Evolutionary conservation across 139 green algal genomes (phyloP), one percentile per base, ranked within the genome.

Genomic region (Chlorella sp.): DNA sequence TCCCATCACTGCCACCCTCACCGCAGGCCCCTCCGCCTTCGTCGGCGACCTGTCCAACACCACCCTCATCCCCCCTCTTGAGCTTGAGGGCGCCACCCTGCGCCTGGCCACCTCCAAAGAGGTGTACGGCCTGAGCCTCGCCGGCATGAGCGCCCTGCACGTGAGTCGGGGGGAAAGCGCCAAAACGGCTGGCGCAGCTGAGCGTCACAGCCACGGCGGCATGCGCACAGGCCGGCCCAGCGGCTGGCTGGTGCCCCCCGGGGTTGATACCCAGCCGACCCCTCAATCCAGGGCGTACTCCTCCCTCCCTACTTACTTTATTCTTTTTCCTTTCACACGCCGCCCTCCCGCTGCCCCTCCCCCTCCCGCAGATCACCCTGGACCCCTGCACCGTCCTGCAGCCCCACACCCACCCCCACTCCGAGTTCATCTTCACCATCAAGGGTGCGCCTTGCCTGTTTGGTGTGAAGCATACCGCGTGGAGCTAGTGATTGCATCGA

Each of bases 341-440:
- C 17, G 22, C n/a, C 30, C 26, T 26, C 1, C 41, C 41, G 8
- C 24, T 43, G 9, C 20, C 0, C 70, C 70, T 38, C 20, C 36
- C 40, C 43, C 11, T 1, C 44, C 46, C 43, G 73, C 73, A 80
- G 73, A 46, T 80, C 73, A 80, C 46, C 9, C 73, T 80, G 46
- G 46, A 80, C 30, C 73, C 73, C 32, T 80, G 73, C 73, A 80
- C 73, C 46, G 62, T 80, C 40, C 73, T 80, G 73, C 73, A 80
- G 73, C 73, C 73, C n/a, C 73, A 80, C 73, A 65, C 62, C 46
- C 73, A 80, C 46, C 73, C 73, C 7, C 73, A 80, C 73, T 43
- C 73, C 48, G 34, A 62, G 43, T 80, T 80, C n/a, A 32, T 26
- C n/a, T 67, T 46, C 46, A n/a, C 46, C 19, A 67, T 80, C n/a